A percentile compares a stretch with the other conserved stretches of the same genome.
These are phyloP conservation scores for Aspergillus novoparasiticus DNA, from an alignment of 2,329 filamentous ascomycete genomes.

Conservation along the genomic window DNA sequence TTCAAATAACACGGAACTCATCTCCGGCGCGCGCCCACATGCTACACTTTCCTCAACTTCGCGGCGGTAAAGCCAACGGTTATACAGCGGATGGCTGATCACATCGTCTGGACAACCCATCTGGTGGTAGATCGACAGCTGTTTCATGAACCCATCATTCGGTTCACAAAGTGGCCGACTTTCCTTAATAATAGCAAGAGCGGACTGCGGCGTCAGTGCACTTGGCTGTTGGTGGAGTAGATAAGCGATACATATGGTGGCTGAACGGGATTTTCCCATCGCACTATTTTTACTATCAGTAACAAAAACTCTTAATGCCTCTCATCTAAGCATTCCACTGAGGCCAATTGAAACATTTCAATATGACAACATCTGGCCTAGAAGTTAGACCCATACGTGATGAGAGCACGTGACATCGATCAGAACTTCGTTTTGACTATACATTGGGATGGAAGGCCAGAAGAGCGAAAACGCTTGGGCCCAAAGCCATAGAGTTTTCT, in stretches of 20 bases:
- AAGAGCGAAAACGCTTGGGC: neutral
- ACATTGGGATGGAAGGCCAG: neutral
- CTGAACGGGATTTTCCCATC: conserved; percentile 94
- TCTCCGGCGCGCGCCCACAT: conserved; percentile 75
- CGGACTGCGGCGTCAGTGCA: conserved; percentile 61
- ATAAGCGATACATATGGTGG: conserved; percentile 81
- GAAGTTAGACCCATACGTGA: neutral
- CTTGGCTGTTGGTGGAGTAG: conserved; percentile 67
- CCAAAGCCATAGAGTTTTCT: neutral
- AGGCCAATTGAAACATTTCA: neutral
- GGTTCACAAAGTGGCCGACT: conserved; percentile 80
- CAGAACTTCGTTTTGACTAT: neutral
- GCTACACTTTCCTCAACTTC: conserved; percentile 69
- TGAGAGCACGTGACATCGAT: neutral
- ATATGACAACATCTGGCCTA: neutral
- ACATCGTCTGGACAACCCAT: conserved; percentile 78
- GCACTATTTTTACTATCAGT: conserved; percentile 60
- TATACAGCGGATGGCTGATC: conserved; percentile 73
- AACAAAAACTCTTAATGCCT: neutral
- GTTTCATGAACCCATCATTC: conserved; percentile 87
- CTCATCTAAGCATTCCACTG: neutral
- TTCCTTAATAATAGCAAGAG: conserved; percentile 69
- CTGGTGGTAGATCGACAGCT: conserved; percentile 81
- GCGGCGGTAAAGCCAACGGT: conserved; percentile 71
- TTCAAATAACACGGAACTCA: conserved; percentile 74